phyloP scores from a whole-genome alignment of 371 early-diverging fungal species.

The Rhizopus arrhizus region DNA sequence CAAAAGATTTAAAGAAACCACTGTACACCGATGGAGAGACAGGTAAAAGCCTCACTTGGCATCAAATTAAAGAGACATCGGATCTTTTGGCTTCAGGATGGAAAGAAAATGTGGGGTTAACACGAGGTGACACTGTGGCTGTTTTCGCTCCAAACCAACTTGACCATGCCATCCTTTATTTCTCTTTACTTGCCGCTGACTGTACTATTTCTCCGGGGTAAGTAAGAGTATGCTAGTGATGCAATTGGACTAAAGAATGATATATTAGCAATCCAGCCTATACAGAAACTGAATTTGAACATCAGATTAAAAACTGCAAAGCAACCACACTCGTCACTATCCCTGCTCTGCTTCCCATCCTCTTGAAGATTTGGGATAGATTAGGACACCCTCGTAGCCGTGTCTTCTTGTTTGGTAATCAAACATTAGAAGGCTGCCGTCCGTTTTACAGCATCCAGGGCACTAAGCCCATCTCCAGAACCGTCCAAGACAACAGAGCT shows the following conservation, averaged over 20 bases:
- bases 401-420: conserved; percentile 65
- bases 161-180: conserved; percentile 45
- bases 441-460: conserved; percentile 28
- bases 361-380: conserved; percentile 59
- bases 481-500: conserved; percentile 41
- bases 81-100: conserved; percentile 24
- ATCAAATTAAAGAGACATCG: conserved; percentile 35
- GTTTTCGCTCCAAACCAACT: conserved; percentile 71
- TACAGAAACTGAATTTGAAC: conserved; percentile 71
- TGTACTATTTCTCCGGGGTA: conserved; percentile 47
- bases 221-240: not conserved
- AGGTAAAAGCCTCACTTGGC: conserved; percentile 60
- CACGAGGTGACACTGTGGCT: conserved; percentile 69
- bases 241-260: too few relatives aligned
- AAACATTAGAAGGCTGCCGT: conserved; percentile 38
- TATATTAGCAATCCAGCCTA: conserved; percentile 68
- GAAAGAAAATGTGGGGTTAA: conserved; percentile 54
- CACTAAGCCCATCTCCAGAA: conserved; percentile 24
- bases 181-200: conserved; percentile 40
- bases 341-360: conserved; percentile 48
- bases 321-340: conserved; percentile 65
- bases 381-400: conserved; percentile 54
- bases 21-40: conserved; percentile 65
- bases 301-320: conserved; percentile 70
- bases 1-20: conserved; percentile 36